phyloP scores from a whole-genome alignment of 495 filamentous ascomycete genomes.

The Xylaria scruposa region DNA sequence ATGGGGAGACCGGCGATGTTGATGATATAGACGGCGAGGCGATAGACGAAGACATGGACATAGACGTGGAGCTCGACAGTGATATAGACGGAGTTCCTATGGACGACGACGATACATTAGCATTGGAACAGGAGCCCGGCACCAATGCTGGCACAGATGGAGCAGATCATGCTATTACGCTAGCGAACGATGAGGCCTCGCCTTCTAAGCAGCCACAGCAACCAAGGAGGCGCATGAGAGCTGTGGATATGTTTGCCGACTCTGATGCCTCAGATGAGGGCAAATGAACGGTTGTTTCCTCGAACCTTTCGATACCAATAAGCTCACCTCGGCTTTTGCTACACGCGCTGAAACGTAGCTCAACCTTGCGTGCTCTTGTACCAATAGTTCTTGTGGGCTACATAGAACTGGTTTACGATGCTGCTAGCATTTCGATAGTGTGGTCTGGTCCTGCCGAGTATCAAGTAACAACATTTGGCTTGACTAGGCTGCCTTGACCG shows the following conservation, averaged over 20 bases:
- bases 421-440: background rate
- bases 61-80: constrained; percentile 50
- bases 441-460: background rate
- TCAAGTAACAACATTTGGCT: background rate
- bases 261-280: constrained; percentile 52
- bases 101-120: constrained; percentile 49
- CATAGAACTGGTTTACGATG: background rate
- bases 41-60: constrained; percentile 58
- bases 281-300: constrained; percentile 30
- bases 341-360: background rate
- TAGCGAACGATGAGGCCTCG: constrained; percentile 40
- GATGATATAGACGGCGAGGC: constrained; percentile 56
- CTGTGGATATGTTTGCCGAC: constrained; percentile 94
- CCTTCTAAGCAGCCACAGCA: constrained; percentile 34
- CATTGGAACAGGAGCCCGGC: constrained; percentile 44
- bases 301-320: background rate
- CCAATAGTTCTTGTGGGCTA: background rate
- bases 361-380: background rate
- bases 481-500: background rate
- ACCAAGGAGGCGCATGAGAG: constrained; percentile 70
- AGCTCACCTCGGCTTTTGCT: background rate
- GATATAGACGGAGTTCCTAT: constrained; percentile 59
- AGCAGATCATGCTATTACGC: constrained; percentile 39
- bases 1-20: constrained; percentile 31
- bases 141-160: constrained; percentile 45